Percentiles rank a stretch among this genome's conserved stretches.
Conservation (phyloP, 2,329 filamentous ascomycete genomes). For the Trichothecium roseum region DNA sequence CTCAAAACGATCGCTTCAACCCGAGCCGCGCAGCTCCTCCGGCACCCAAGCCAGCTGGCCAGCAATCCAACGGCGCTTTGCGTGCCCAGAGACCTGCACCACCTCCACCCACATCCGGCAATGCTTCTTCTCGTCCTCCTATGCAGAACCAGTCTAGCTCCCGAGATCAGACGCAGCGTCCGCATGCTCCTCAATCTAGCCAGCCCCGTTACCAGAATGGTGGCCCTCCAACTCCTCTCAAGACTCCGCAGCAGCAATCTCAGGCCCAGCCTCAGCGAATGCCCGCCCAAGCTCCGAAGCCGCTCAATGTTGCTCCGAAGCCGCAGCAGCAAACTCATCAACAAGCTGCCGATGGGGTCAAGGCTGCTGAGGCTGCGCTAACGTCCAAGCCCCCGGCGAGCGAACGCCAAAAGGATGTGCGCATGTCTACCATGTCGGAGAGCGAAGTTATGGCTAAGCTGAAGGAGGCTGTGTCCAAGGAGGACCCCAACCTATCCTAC, state of each 20-base stretch:
- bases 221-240: conserved; percentile 6
- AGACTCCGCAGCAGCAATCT: conserved; percentile 26
- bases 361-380: conserved; percentile 81
- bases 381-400: conserved; percentile 67
- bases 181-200: conserved; percentile 36
- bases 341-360: conserved; percentile 57
- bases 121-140: conserved; percentile 31
- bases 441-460: conserved; percentile 94
- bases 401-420: conserved; percentile 80
- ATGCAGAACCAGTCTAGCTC: conserved; percentile 40
- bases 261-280: conserved; percentile 36
- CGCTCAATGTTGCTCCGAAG: conserved; percentile 67
- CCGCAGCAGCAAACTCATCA: conserved; percentile 34
- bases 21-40: conserved; percentile 77
- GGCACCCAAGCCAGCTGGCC: conserved; percentile 52
- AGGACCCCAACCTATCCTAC: conserved; percentile 89
- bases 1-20: conserved; percentile 64
- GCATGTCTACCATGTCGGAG: conserved; percentile 98
- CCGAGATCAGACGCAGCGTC: conserved; percentile 34
- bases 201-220: conserved; percentile 43
- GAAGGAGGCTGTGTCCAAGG: conserved; percentile 88
- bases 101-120: conserved; percentile 44
- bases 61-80: conserved; percentile 39
- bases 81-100: conserved; percentile 75
- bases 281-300: conserved; percentile 57